Evolutionary conservation across 1,139 yeast species (phyloP).

Genomic region (Diutina mesorugosa): DNA sequence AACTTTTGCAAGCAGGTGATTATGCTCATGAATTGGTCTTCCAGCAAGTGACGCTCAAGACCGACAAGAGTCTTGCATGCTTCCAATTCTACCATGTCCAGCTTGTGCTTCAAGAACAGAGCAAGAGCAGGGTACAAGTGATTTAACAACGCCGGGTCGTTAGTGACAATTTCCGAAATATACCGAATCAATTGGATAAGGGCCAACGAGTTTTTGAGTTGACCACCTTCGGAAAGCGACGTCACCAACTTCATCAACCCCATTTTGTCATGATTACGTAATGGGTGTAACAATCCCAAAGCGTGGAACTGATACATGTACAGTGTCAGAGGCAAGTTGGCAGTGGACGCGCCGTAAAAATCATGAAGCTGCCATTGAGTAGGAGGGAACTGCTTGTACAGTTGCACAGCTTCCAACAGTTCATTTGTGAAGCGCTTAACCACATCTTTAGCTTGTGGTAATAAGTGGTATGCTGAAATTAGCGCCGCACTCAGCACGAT

Average conservation of each 20-base stretch:
- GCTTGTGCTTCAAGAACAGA: slow-evolving; percentile 65
- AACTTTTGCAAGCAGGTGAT: slow-evolving; percentile 63
- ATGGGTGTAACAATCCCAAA: slow-evolving; percentile 74
- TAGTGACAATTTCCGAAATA: slow-evolving; percentile 54
- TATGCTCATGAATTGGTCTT: slow-evolving; percentile 53
- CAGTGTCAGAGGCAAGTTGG: slow-evolving; percentile 51
- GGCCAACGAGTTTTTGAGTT: slow-evolving; percentile 64
- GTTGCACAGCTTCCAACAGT: slow-evolving; percentile 73
- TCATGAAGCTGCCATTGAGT: slow-evolving; percentile 43
- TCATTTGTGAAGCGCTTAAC: slow-evolving; percentile 92
- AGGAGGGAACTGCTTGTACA: slow-evolving; percentile 56
- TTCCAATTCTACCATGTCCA: slow-evolving; percentile 86
- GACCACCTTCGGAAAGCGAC: slow-evolving; percentile 50
- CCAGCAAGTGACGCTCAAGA: slow-evolving; percentile 43
- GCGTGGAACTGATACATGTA: slow-evolving; percentile 94
- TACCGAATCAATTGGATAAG: slow-evolving; percentile 77
- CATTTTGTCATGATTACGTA: slow-evolving; percentile 88
- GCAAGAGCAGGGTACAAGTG: slow-evolving; percentile 54
- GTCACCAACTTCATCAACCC: slow-evolving; percentile 86
- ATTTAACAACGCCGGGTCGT: slow-evolving; percentile 41
- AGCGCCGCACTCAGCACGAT: slow-evolving; percentile 86
- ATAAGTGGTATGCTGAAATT: slow-evolving; percentile 77
- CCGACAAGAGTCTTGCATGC: slow-evolving; percentile 76
- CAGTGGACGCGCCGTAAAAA: slow-evolving; percentile 35
- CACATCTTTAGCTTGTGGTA: slow-evolving; percentile 83